Evolutionary conservation across 306 rosid genomes (phyloP).

Genomic region (Macrotyloma uniflorum): DNA sequence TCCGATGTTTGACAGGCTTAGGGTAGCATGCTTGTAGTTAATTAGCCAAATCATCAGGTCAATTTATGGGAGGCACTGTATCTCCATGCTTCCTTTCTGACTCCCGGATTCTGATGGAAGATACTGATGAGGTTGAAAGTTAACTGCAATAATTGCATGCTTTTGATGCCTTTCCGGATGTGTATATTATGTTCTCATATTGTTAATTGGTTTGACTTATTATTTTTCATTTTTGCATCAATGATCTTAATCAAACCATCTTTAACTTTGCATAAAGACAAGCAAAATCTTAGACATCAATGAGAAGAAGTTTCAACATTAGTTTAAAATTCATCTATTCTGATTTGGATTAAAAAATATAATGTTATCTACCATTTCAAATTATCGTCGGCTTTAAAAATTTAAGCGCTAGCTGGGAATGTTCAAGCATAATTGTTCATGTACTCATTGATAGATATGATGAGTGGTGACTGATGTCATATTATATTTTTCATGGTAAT

Average conservation of each 20-base stretch:
- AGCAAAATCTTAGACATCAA: neutral
- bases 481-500: neutral
- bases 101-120: slow-evolving; percentile 42
- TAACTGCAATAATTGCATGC: slow-evolving; percentile 33
- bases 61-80: slow-evolving; percentile 35
- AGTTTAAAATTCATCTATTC: neutral
- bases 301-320: neutral
- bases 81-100: slow-evolving; percentile 41
- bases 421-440: neutral
- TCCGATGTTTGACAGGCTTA: slow-evolving; percentile 67
- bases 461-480: slow-evolving; percentile 4
- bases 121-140: slow-evolving; percentile 51
- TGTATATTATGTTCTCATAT: neutral
- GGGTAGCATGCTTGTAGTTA: slow-evolving; percentile 49
- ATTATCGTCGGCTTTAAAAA: neutral
- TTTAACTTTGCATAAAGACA: slow-evolving; percentile 23
- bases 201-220: slow-evolving; percentile 22
- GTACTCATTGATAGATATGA: neutral
- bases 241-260: neutral
- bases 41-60: slow-evolving; percentile 41
- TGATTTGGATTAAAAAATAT: neutral
- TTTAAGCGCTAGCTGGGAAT: neutral
- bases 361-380: neutral
- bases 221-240: slow-evolving; percentile 4
- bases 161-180: slow-evolving; percentile 24